phyloP scores from a whole-genome alignment of 2,329 filamentous ascomycete species.

The Trichoderma aggressivum region DNA sequence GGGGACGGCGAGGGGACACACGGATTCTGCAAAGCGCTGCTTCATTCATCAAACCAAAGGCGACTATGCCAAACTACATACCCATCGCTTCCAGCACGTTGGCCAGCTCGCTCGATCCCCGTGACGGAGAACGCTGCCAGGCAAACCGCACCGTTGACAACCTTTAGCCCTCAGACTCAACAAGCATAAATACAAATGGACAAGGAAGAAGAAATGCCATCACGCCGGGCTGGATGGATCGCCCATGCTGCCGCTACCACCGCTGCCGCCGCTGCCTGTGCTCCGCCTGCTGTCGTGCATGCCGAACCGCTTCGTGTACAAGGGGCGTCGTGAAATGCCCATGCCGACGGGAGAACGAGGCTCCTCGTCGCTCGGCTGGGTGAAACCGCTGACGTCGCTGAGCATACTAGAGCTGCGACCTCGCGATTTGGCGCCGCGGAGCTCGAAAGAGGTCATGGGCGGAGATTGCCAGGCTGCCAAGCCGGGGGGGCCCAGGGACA shows the following conservation, averaged over 20 bases:
- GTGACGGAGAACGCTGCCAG: not conserved
- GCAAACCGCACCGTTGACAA: not conserved
- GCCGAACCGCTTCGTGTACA: conserved; percentile 19
- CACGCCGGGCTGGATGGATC: conserved; percentile 50
- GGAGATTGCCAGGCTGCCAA: conserved; percentile 36
- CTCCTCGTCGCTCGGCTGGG: conserved; percentile 57
- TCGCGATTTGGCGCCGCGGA: conserved; percentile 42
- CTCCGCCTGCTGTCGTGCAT: conserved; percentile 33
- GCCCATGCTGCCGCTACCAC: conserved; percentile 47
- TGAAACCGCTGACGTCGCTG: conserved; percentile 64
- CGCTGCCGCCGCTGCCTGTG: conserved; percentile 44
- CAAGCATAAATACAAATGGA: not conserved
- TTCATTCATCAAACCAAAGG: conserved; percentile 16
- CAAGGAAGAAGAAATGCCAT: not conserved
- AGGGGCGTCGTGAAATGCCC: conserved; percentile 12
- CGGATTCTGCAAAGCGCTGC: conserved; percentile 12
- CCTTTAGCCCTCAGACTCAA: not conserved
- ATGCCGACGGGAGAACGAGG: conserved; percentile 25
- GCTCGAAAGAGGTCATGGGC: conserved; percentile 37
- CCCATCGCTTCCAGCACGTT: not conserved
- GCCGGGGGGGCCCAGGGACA: conserved; percentile 30
- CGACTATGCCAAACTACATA: conserved; percentile 17
- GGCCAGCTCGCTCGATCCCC: not conserved
- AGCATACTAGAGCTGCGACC: conserved; percentile 66
- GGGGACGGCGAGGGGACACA: not conserved